A percentile compares a stretch with the other conserved stretches of the same genome.
These are phyloP conservation scores for Lablab purpureus DNA, from an alignment of 306 rosid genomes.

Conservation along the genomic window DNA sequence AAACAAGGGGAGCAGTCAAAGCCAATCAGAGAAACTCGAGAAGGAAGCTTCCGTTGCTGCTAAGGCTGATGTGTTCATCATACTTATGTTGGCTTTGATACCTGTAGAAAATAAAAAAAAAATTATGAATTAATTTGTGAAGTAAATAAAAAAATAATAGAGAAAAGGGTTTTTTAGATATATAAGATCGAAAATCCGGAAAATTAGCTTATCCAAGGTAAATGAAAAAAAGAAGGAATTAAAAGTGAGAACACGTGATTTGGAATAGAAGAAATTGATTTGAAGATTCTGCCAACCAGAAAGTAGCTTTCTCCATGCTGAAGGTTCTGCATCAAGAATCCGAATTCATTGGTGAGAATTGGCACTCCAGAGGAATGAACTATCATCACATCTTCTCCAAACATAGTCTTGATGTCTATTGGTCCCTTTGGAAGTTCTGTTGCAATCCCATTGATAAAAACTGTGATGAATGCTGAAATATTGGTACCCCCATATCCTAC, in stretches of 20 bases:
- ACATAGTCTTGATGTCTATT: slow-evolving; percentile 68
- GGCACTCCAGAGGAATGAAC: slow-evolving; percentile 86
- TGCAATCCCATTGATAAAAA: slow-evolving; percentile 82
- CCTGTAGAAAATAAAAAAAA: slow-evolving; percentile 51
- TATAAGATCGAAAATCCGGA: background rate
- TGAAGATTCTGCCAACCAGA: slow-evolving; percentile 57
- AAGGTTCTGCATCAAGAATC: slow-evolving; percentile 68
- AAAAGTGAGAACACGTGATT: background rate
- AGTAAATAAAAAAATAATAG: background rate
- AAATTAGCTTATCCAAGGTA: background rate
- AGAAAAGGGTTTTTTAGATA: background rate
- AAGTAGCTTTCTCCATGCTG: slow-evolving; percentile 90
- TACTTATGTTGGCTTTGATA: slow-evolving; percentile 55
- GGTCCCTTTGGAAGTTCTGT: slow-evolving; percentile 80
- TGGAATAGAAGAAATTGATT: background rate
- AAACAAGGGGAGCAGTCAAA: slow-evolving; percentile 22
- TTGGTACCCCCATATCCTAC: slow-evolving; percentile 26
- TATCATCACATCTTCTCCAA: slow-evolving; percentile 72
- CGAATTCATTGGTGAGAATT: slow-evolving; percentile 72
- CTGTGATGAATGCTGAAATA: slow-evolving; percentile 66
- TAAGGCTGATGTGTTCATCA: slow-evolving; percentile 3
- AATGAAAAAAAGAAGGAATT: background rate
- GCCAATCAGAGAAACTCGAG: slow-evolving; percentile 27
- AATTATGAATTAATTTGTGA: background rate
- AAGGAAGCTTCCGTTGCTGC: slow-evolving; percentile 46